phyloP scores from a whole-genome alignment of 495 filamentous ascomycete species.

The Friedmanniomyces endolithicus region DNA sequence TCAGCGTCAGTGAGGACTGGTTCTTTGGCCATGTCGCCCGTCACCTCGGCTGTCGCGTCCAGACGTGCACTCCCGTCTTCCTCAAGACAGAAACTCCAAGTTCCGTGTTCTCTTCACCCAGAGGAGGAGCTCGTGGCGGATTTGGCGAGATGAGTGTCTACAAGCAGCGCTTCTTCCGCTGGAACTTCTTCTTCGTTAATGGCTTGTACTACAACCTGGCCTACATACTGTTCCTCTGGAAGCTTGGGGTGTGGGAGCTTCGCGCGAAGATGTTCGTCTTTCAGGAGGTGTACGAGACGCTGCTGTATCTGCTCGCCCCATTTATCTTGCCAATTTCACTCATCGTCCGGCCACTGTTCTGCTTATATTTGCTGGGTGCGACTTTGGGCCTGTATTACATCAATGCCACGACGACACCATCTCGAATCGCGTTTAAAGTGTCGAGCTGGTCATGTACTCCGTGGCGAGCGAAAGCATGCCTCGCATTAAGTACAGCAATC shows the following conservation, averaged over 20 bases:
- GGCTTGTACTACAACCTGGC: constrained; percentile 37
- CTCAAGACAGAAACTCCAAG: constrained; percentile 38
- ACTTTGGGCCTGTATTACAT: constrained; percentile 32
- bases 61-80: constrained; percentile 39
- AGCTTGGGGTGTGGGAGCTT: constrained; percentile 38
- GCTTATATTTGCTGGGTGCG: constrained; percentile 22
- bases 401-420: constrained; percentile 32
- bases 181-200: constrained; percentile 41
- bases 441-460: constrained; percentile 62
- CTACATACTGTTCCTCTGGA: constrained; percentile 37
- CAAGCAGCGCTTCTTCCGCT: constrained; percentile 37
- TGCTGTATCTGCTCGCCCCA: constrained; percentile 36
- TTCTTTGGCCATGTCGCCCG: constrained; percentile 36
- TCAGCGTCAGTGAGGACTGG: too few relatives aligned
- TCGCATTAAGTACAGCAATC: constrained; percentile 61
- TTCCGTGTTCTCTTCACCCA: constrained; percentile 30
- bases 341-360: constrained; percentile 31
- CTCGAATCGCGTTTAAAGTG: constrained; percentile 54
- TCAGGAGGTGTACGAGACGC: constrained; percentile 35
- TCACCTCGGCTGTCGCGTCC: constrained; percentile 35
- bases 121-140: constrained; percentile 33
- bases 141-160: constrained; percentile 43
- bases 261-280: constrained; percentile 33
- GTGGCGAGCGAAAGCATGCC: constrained; percentile 63
- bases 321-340: constrained; percentile 39